A percentile compares a stretch with the other conserved stretches of the same genome.
These are phyloP conservation scores for Neurospora africana DNA, from an alignment of 495 filamentous ascomycete genomes.

Conservation along the genomic window DNA sequence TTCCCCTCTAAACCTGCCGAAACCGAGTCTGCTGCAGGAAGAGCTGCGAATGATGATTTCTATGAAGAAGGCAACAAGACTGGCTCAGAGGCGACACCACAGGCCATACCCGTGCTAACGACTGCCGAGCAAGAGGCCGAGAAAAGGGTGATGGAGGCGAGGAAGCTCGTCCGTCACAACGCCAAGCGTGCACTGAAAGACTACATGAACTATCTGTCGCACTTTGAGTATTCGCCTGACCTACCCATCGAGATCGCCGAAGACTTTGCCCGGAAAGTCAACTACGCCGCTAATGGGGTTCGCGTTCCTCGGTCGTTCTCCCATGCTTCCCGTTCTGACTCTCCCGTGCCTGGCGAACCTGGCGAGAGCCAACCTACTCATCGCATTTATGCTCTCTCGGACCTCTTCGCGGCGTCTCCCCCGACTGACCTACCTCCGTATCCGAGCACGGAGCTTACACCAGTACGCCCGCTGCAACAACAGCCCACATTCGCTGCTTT, in stretches of 20 bases:
- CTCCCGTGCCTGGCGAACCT: constrained; percentile 5
- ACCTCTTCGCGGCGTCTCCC: constrained; percentile 46
- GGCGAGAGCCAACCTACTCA: constrained; percentile 1
- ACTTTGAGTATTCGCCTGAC: constrained; percentile 68
- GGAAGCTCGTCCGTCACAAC: constrained; percentile 55
- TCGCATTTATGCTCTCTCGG: constrained; percentile 37
- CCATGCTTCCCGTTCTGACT: constrained; percentile 1
- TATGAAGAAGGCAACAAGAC: not conserved
- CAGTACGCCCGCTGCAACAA: constrained; percentile 10
- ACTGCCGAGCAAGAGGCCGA: constrained; percentile 32
- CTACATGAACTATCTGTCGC: constrained; percentile 54
- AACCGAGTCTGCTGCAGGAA: not conserved
- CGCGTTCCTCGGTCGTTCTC: constrained; percentile 15
- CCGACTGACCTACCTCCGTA: constrained; percentile 48
- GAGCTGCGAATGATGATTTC: not conserved
- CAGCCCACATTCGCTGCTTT: constrained; percentile 6
- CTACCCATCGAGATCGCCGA: constrained; percentile 51
- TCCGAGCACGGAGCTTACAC: constrained; percentile 33
- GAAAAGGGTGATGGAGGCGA: constrained; percentile 41
- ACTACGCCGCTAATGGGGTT: constrained; percentile 37
- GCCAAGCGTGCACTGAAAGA: constrained; percentile 66
- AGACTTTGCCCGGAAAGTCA: constrained; percentile 56
- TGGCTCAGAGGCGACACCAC: constrained; percentile 1
- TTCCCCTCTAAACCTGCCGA: not conserved
- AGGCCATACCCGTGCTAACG: not conserved